Percentiles rank a stretch among this genome's conserved stretches.
Conservation (phyloP, 805 yeast species). For the Saccharomycopsis schoenii region DNA sequence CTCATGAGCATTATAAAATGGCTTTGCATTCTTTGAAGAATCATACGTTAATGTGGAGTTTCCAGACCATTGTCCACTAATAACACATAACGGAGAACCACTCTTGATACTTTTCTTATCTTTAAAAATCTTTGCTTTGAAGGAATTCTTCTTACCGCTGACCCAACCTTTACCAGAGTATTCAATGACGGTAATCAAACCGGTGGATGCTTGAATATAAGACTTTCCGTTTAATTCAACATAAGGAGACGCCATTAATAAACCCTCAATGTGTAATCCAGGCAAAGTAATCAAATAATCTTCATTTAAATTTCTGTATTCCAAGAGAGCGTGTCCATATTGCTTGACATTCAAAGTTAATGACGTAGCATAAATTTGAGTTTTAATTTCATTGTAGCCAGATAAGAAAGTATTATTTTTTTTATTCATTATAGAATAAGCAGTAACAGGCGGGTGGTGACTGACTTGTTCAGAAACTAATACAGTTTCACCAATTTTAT, state of each 20-base stretch:
- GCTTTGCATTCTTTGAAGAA: conserved; percentile 34
- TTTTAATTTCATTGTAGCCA: conserved; percentile 86
- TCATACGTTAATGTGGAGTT: conserved; percentile 54
- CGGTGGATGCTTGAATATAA: conserved; percentile 74
- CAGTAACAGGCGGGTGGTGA: conserved; percentile 98
- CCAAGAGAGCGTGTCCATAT: conserved; percentile 79
- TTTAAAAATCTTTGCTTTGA: conserved; percentile 72
- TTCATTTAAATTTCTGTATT: conserved; percentile 53
- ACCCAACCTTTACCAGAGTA: conserved; percentile 92
- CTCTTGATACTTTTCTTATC: conserved; percentile 40
- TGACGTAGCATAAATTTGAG: conserved; percentile 61
- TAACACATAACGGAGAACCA: conserved; percentile 62
- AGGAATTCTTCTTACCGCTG: conserved; percentile 87
- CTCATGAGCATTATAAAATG: conserved; percentile 55
- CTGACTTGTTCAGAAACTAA: conserved; percentile 87
- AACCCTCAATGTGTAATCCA: conserved; percentile 89
- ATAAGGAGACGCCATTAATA: conserved; percentile 82
- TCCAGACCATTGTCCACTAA: conserved; percentile 90
- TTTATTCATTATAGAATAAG: conserved; percentile 71
- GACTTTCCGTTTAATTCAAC: conserved; percentile 89
- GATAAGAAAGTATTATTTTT: conserved; percentile 59
- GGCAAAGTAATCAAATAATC: conserved; percentile 79
- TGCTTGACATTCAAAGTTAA: conserved; percentile 79
- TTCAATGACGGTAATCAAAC: conserved; percentile 63
- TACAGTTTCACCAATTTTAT: conserved; percentile 62